phyloP scores from a whole-genome alignment of 768 basidiomycete genomes.

The Sporobolomyces pararoseus region DNA sequence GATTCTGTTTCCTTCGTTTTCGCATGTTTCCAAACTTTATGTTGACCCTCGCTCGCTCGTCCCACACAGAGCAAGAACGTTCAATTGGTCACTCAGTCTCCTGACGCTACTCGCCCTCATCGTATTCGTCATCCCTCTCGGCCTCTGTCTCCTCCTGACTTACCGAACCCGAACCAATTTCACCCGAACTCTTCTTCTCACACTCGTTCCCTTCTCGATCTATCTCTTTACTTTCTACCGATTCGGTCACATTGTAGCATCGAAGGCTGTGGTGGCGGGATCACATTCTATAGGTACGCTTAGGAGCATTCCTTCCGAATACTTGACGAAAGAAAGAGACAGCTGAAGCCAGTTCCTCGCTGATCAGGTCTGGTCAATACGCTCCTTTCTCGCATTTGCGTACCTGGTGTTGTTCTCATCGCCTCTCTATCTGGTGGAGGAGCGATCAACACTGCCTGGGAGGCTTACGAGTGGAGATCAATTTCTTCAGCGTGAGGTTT shows the following conservation, averaged over 20 bases:
- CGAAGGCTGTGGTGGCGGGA: slow-evolving; percentile 38
- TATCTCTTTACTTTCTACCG: slow-evolving; percentile 44
- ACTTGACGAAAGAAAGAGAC: no score
- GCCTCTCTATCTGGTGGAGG: slow-evolving; percentile 44
- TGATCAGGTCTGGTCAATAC: slow-evolving; percentile 41
- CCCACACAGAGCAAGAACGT: slow-evolving; percentile 35
- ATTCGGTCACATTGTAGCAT: slow-evolving; percentile 36
- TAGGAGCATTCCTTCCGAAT: no score
- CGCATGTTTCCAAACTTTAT: no score
- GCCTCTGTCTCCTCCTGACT: slow-evolving; percentile 44
- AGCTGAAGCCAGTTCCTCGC: no score
- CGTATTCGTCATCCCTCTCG: slow-evolving; percentile 44
- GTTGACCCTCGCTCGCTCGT: background rate
- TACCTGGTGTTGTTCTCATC: slow-evolving; percentile 45
- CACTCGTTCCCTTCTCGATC: slow-evolving; percentile 40
- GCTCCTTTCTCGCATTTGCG: slow-evolving; percentile 43
- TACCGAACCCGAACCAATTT: slow-evolving; percentile 32
- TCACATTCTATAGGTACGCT: slow-evolving; percentile 40
- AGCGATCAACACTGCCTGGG: slow-evolving; percentile 46
- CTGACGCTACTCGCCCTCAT: slow-evolving; percentile 43
- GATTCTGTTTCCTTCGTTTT: background rate
- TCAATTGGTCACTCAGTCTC: slow-evolving; percentile 46
- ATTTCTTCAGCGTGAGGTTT: slow-evolving; percentile 35
- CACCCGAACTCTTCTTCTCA: slow-evolving; percentile 38
- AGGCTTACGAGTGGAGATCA: slow-evolving; percentile 45